Conservation (phyloP, 495 filamentous ascomycete species). For the Xylaria curta region DNA sequence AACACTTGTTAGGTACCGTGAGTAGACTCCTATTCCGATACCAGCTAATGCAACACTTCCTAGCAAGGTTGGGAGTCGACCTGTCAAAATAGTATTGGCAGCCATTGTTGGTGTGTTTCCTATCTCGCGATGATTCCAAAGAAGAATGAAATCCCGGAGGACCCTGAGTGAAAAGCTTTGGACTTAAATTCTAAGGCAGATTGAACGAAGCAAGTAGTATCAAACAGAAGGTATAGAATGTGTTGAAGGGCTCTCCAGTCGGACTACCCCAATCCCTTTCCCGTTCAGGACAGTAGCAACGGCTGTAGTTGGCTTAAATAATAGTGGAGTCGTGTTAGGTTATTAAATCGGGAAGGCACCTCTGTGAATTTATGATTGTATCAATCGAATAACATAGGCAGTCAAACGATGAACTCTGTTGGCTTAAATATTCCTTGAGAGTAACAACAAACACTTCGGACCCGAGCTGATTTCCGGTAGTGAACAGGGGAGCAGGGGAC, state of each 20-base stretch:
- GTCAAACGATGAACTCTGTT: neutral
- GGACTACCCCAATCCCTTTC: slow-evolving; percentile 20
- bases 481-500: slow-evolving; percentile 13
- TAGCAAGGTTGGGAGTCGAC: slow-evolving; percentile 2
- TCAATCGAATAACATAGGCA: neutral
- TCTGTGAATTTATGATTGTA: neutral
- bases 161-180: neutral
- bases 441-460: neutral
- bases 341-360: neutral
- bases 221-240: neutral
- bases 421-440: neutral
- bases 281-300: slow-evolving; percentile 1
- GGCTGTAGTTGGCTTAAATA: slow-evolving; percentile 17
- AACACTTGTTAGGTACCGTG: slow-evolving; percentile 30
- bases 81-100: neutral
- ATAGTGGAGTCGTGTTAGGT: neutral
- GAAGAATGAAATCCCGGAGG: no score
- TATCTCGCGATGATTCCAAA: neutral
- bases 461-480: slow-evolving; percentile 5
- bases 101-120: slow-evolving; percentile 8
- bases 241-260: neutral
- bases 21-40: slow-evolving; percentile 34
- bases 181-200: neutral
- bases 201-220: neutral
- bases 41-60: slow-evolving; percentile 29